Conservation (phyloP, 2,329 filamentous ascomycete species). For the Phaeoacremonium minimum region DNA sequence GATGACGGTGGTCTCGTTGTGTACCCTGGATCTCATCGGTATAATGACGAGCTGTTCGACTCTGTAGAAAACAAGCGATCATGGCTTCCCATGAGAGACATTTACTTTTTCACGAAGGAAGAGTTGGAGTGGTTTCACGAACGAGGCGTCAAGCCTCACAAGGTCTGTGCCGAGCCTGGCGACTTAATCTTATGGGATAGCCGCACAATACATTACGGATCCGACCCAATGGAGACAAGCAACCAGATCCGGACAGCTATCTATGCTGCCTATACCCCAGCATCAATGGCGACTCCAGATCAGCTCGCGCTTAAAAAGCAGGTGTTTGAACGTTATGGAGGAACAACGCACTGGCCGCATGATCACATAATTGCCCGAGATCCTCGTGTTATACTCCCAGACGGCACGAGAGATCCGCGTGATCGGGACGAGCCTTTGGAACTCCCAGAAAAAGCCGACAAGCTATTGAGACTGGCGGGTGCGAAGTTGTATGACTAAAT, state of each 20-base stretch:
- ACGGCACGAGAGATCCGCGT: neutral
- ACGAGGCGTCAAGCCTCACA: constrained; percentile 21
- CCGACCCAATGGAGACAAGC: constrained; percentile 17
- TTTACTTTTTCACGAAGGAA: constrained; percentile 19
- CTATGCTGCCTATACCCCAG: constrained; percentile 28
- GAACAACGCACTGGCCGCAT: constrained; percentile 22
- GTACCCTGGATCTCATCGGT: constrained; percentile 21
- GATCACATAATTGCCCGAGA: neutral
- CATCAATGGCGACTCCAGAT: constrained; percentile 20
- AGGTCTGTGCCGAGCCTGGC: constrained; percentile 27
- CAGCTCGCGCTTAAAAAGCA: constrained; percentile 19
- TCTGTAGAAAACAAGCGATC: constrained; percentile 18
- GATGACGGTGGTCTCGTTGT: constrained; percentile 31
- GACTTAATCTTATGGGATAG: constrained; percentile 33
- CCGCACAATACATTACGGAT: constrained; percentile 29
- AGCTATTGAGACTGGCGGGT: neutral
- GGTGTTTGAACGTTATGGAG: constrained; percentile 18
- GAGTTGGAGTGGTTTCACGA: constrained; percentile 25
- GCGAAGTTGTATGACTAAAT: neutral
- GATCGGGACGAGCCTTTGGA: neutral
- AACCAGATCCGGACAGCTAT: constrained; percentile 22
- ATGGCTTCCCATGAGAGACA: constrained; percentile 15
- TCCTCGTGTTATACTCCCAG: too few relatives aligned
- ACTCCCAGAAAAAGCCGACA: neutral
- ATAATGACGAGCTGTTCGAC: constrained; percentile 21